Conservation (phyloP, 2,329 filamentous ascomycete genomes). For the Onygenales sp. region DNA sequence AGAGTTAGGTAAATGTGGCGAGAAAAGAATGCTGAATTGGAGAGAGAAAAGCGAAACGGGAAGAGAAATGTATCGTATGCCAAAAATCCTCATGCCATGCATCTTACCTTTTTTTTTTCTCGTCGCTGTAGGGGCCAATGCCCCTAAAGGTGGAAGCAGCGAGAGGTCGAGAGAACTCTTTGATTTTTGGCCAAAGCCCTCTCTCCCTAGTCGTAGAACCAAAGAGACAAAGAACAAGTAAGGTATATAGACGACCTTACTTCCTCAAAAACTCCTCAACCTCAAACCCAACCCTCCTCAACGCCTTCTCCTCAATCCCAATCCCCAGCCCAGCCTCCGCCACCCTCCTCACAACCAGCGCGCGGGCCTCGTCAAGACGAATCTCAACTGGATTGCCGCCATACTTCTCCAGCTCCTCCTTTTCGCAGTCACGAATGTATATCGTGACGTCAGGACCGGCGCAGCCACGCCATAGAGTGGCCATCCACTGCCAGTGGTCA, state of each 20-base stretch:
- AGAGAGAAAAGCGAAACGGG: no score
- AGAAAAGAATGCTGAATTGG: no score
- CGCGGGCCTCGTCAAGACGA: slow-evolving; percentile 37
- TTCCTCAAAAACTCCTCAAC: slow-evolving; percentile 59
- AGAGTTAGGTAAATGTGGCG: no score
- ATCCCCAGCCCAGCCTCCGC: slow-evolving; percentile 30
- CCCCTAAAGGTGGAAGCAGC: no score
- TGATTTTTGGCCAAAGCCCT: no score
- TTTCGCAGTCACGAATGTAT: slow-evolving; percentile 32
- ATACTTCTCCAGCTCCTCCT: slow-evolving; percentile 30
- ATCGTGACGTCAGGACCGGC: slow-evolving; percentile 61
- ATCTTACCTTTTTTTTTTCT: no score
- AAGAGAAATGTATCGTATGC: no score
- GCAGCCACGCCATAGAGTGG: slow-evolving; percentile 81
- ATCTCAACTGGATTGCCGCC: slow-evolving; percentile 48
- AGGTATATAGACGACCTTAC: slow-evolving; percentile 32
- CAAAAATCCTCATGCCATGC: no score
- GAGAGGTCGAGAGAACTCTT: no score
- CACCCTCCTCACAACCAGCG: slow-evolving; percentile 44
- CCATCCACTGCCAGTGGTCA: slow-evolving; percentile 98
- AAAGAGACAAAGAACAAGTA: no score
- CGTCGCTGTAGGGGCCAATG: no score
- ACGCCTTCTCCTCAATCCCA: slow-evolving; percentile 56
- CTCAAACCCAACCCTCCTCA: slow-evolving; percentile 74
- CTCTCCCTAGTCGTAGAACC: no score